phyloP scores from a whole-genome alignment of 2,329 filamentous ascomycete species.

The Chaetomium globosum region DNA sequence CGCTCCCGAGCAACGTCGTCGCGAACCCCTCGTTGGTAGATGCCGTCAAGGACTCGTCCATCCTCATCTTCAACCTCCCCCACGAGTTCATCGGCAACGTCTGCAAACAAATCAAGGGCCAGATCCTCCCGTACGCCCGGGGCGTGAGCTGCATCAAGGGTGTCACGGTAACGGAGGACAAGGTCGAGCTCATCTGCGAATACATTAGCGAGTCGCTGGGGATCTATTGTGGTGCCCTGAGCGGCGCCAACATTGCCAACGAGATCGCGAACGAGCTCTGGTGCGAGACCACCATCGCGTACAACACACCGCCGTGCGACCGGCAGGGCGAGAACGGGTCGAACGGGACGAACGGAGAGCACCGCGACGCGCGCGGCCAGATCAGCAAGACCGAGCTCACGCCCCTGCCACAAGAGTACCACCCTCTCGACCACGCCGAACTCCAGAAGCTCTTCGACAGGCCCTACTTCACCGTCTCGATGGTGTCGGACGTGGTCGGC shows the following conservation, averaged over 20 bases:
- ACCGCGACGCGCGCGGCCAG: slow-evolving; percentile 70
- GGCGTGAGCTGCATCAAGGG: slow-evolving; percentile 99
- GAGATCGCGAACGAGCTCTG: slow-evolving; percentile 96
- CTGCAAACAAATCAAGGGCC: slow-evolving; percentile 80
- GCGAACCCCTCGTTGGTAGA: slow-evolving; percentile 81
- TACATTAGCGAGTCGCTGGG: slow-evolving; percentile 87
- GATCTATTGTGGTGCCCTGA: slow-evolving; percentile 95
- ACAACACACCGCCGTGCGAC: slow-evolving; percentile 88
- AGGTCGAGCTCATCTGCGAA: slow-evolving; percentile 89
- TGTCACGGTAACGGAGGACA: slow-evolving; percentile 85
- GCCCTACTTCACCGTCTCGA: slow-evolving; percentile 94
- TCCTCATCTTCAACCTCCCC: slow-evolving; percentile 93
- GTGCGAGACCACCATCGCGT: slow-evolving; percentile 95
- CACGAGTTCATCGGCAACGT: slow-evolving; percentile 93
- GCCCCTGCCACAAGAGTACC: slow-evolving; percentile 78
- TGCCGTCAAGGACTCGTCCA: slow-evolving; percentile 79
- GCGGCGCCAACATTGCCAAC: slow-evolving; percentile 92
- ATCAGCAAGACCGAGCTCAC: slow-evolving; percentile 70
- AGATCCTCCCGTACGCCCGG: slow-evolving; percentile 88
- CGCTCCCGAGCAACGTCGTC: slow-evolving; percentile 78
- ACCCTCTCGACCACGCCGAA: slow-evolving; percentile 79
- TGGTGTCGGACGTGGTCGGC: slow-evolving; percentile 93
- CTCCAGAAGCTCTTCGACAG: slow-evolving; percentile 89
- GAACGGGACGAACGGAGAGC: slow-evolving; percentile 48
- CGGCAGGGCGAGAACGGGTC: slow-evolving; percentile 68